phyloP scores from a whole-genome alignment of 768 basidiomycete genomes.

The Lentinula aciculospora region DNA sequence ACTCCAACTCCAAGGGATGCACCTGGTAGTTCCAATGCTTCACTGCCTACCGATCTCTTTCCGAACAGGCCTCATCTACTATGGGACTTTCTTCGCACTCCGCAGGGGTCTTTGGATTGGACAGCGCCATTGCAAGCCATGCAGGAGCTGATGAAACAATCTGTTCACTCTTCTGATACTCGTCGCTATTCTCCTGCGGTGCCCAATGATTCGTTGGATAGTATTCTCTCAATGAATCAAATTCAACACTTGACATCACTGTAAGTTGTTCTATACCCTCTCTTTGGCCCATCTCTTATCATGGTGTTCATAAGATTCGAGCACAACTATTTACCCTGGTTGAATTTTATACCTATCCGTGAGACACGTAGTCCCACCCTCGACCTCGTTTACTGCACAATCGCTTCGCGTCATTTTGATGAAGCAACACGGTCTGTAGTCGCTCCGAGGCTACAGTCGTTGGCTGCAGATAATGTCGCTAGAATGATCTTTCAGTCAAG shows the following conservation, averaged over 20 bases:
- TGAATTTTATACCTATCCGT: constrained; percentile 28
- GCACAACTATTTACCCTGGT: constrained; percentile 35
- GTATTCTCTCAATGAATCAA: constrained; percentile 24
- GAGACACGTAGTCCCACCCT: constrained; percentile 24
- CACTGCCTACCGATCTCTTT: background rate
- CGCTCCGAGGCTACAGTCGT: constrained; percentile 26
- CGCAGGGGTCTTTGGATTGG: constrained; percentile 29
- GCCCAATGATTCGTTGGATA: constrained; percentile 19
- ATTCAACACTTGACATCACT: constrained; percentile 23
- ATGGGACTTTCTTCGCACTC: constrained; percentile 31
- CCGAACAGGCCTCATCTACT: constrained; percentile 11
- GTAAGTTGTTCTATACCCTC: constrained; percentile 15
- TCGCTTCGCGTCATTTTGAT: constrained; percentile 34
- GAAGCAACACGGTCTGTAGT: constrained; percentile 24
- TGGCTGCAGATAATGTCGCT: constrained; percentile 33
- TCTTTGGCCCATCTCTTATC: background rate
- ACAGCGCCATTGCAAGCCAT: constrained; percentile 35
- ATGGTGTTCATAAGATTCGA: constrained; percentile 24
- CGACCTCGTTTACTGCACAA: constrained; percentile 33
- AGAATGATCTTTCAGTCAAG: constrained; percentile 34
- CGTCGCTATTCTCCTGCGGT: constrained; percentile 16
- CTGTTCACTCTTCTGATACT: constrained; percentile 4
- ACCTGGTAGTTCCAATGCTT: background rate
- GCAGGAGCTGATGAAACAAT: constrained; percentile 26
- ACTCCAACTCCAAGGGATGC: background rate